Base-by-base conservation (phyloP, 2,329 filamentous ascomycete species). In the Coniochaeta ligniaria region DNA sequence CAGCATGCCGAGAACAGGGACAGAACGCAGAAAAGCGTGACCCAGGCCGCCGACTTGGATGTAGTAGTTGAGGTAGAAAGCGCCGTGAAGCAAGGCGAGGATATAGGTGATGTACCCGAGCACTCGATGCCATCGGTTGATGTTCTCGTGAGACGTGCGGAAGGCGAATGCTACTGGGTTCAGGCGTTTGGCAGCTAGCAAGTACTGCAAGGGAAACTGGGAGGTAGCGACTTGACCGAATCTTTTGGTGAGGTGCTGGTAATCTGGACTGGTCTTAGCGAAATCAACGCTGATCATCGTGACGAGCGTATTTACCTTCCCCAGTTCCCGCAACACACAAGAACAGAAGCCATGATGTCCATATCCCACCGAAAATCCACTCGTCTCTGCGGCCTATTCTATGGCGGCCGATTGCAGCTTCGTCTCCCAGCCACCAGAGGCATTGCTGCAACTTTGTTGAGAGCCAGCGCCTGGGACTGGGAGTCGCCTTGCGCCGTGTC, bases 161-260 rank as follows among this genome's bases (percentile, higher is more conserved):
- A 85, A 77, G 12, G 77, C 72, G 58, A 76, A 74, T 31, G 78
- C 77, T 41, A 83, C 75, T 1, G 83, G 83, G 66, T 81, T 84
- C 63, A 81, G 71, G 38, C 75, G 75, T 70, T 87, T 87, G 66
- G 86, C 77, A 0, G 82, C 76, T 11, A 88, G 73, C 47, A 86
- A 72, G 65, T 87, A 86, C 65, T 87, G 85, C 20, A 84, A 70
- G 1, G 85, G 85, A 41, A 88, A 74, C 66, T 87, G 84, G 5
- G 84, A 83, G 12, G 78, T 73, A 57, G 79, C 85, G 36, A 87
- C 72, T 59, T 78, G 76, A 52, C 84, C 85, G 62, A 87, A 79
- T n/a, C 84, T 78, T 66, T 87, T 87, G 9, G 85, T 87, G 59
- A 88, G 72, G 66, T 88, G 85, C 54, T 88, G 75, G 62, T 87